These are phyloP conservation scores for Heimioporus sp. DNA, from an alignment of 768 basidiomycete species.

Conservation along the genomic window DNA sequence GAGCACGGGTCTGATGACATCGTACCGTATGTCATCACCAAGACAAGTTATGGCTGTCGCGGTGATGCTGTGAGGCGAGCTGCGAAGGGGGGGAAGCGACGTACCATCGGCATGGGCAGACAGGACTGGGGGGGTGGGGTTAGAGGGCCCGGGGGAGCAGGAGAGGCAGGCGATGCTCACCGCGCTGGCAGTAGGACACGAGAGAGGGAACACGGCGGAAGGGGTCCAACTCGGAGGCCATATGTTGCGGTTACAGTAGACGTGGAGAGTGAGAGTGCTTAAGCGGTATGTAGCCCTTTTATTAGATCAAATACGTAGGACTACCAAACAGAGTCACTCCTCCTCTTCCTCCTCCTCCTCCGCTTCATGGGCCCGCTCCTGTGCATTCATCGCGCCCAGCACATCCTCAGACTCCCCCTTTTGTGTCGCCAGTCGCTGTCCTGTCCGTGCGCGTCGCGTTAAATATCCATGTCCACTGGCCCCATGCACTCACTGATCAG, in stretches of 20 bases:
- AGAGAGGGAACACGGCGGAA: slow-evolving; percentile 56
- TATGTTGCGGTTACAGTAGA: slow-evolving; percentile 11
- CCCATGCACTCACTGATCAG: slow-evolving; percentile 72
- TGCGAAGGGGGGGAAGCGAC: slow-evolving; percentile 17
- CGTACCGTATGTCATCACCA: slow-evolving; percentile 57
- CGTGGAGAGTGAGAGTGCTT: background rate
- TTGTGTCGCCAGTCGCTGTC: slow-evolving; percentile 75
- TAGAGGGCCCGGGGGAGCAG: slow-evolving; percentile 2
- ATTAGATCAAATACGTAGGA: no score
- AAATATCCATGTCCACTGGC: slow-evolving; percentile 5
- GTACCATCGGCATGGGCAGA: slow-evolving; percentile 59
- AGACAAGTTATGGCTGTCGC: slow-evolving; percentile 59
- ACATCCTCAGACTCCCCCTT: slow-evolving; percentile 79
- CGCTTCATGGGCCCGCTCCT: slow-evolving; percentile 54
- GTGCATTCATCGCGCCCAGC: slow-evolving; percentile 80
- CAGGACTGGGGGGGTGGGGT: slow-evolving; percentile 43
- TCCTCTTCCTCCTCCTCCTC: slow-evolving; percentile 18
- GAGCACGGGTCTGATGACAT: slow-evolving; percentile 70
- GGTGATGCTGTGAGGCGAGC: slow-evolving; percentile 3
- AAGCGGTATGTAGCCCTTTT: background rate
- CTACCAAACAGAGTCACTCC: slow-evolving; percentile 16
- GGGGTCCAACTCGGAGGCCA: slow-evolving; percentile 36
- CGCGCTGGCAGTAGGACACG: slow-evolving; percentile 69
- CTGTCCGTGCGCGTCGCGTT: slow-evolving; percentile 36
- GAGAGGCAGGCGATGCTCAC: slow-evolving; percentile 37